Percentiles rank a stretch among this genome's conserved stretches.
Evolutionary conservation across 2,329 filamentous ascomycete genomes (phyloP).

Genomic region (Blumeria graminis): DNA sequence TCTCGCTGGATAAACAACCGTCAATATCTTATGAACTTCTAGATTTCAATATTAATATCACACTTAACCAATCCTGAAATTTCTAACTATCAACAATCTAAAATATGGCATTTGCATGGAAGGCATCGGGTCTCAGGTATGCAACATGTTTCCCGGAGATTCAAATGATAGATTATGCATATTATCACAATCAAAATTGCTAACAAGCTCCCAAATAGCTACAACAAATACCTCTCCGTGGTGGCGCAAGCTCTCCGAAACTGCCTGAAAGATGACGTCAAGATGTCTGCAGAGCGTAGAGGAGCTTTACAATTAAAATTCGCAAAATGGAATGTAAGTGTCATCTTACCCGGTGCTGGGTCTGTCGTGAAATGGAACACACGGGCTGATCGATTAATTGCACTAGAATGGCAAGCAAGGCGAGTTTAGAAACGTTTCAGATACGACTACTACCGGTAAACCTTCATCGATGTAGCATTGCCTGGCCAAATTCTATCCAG

Average conservation of each 20-base stretch:
- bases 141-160: conserved; percentile 3
- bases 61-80: background rate
- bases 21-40: too few species aligned
- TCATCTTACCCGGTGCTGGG: background rate
- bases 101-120: conserved; percentile 87
- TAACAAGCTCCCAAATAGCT: conserved; percentile 34
- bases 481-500: too few species aligned
- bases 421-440: conserved; percentile 48
- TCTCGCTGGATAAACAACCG: too few species aligned
- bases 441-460: conserved; percentile 23
- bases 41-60: too few species aligned
- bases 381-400: too few species aligned
- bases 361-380: too few species aligned
- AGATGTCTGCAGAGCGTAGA: conserved; percentile 67
- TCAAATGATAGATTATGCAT: background rate
- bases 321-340: conserved; percentile 79
- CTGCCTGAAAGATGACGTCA: conserved; percentile 87
- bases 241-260: conserved; percentile 86
- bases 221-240: conserved; percentile 98
- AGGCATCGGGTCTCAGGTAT: conserved; percentile 67
- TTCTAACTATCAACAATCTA: background rate
- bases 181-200: conserved; percentile 7
- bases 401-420: conserved; percentile 85
- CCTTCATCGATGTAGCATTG: too few species aligned
- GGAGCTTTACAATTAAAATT: conserved; percentile 78